Base-by-base conservation (phyloP, 192 early-diverging fungal species). In the Endogone sp. region DNA sequence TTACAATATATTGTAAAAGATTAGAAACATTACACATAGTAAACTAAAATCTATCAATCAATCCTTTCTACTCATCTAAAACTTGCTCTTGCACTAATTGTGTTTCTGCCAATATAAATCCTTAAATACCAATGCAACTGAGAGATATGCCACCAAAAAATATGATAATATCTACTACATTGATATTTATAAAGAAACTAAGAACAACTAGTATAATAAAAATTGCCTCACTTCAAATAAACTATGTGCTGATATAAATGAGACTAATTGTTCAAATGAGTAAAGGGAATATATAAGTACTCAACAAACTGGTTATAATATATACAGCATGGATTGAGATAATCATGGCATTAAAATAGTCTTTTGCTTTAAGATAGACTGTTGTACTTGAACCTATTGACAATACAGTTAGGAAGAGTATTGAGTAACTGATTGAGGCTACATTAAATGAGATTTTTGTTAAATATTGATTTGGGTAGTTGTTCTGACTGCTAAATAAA, bases 111-210 rank as follows among this genome's bases (percentile, higher is more conserved):
- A 79, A 56, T 57, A 75, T 73, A 65, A 79, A 79, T 0, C 70
- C 68, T 73, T 73, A 79, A 6, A 79, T 69, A 6, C 77, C 77
- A 0, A 79, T 58, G 2, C 77, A 29, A 13, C 73, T 75, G 2
- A 79, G 63, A 4, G 77, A 69, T 73, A 79, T 79, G 22, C 77
- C 77, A 22, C 22, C 73, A 71, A 78, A 78, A 6, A 78, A 29
- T 4, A 78, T 26, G 16, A 74, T 24, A 16, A 44, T 56, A 6
- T 68, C 63, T 0, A 57, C 60, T 4, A 26, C 60, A 4, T 29
- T 67, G 6, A 62, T 10, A 20, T 62, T 57, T 31, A 70, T 67
- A 44, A 71, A 75, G 20, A 79, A 69, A 1, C 73, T 68, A 20
- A 79, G 64, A 2, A 79, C 66, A 0, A 79, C 77, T 0, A 73